Evolutionary conservation across 345 rosid species (phyloP).

Genomic region (Toxicodendron radicans): DNA sequence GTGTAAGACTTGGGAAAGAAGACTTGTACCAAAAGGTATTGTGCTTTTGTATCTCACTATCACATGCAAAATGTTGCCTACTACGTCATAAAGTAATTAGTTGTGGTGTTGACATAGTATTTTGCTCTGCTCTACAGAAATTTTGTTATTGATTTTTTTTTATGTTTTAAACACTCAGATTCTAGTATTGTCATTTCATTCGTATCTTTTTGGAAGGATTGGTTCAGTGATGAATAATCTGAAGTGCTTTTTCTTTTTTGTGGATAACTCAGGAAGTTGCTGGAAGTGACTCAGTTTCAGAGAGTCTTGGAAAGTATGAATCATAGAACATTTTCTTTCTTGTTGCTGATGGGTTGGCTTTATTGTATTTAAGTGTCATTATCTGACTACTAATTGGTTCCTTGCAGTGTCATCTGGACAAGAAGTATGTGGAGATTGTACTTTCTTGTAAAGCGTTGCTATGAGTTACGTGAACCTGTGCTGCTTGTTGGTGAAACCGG

Average conservation of each 20-base stretch:
- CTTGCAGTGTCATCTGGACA: conserved; percentile 68
- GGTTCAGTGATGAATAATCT: background rate
- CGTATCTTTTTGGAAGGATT: background rate
- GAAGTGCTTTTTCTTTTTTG: background rate
- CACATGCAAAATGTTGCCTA: background rate
- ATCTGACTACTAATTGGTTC: conserved; percentile 17
- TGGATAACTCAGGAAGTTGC: conserved; percentile 44
- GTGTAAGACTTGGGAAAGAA: conserved; percentile 55
- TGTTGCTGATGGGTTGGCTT: conserved; percentile 9
- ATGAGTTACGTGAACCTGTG: conserved; percentile 83
- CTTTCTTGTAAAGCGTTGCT: conserved; percentile 76
- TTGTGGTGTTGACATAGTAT: background rate
- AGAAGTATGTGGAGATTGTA: conserved; percentile 80
- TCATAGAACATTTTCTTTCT: conserved; percentile 9
- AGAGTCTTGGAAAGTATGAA: conserved; percentile 45
- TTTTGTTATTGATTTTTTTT: background rate
- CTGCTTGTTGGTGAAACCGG: conserved; percentile 99
- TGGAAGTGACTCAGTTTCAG: conserved; percentile 34
- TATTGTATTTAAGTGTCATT: conserved; percentile 8
- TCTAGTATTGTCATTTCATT: background rate
- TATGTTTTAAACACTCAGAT: background rate
- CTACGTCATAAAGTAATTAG: background rate
- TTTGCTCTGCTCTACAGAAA: background rate
- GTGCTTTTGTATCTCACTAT: conserved; percentile 13
- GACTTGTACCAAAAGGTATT: conserved; percentile 66